Evolutionary conservation across 2,329 filamentous ascomycete genomes (phyloP), one percentile per base, ranked within the genome.

Genomic region (Meredithiella fracta): DNA sequence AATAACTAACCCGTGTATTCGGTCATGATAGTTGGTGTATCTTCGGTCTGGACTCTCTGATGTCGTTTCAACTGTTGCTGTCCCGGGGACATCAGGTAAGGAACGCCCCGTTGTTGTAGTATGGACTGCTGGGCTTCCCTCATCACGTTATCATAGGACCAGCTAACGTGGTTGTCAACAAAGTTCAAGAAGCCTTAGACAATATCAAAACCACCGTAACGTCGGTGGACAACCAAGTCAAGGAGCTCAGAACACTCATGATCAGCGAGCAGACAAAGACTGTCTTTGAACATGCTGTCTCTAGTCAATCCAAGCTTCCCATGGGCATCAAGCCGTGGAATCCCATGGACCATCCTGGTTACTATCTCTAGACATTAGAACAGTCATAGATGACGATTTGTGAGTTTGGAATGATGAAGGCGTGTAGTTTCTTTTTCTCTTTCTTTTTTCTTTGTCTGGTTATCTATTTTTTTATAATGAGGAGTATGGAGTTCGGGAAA

Each of bases 301-400:
- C 74, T 62, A 81, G 79, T 61, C 72, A 72, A 17, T 68, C 73
- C 54, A 71, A 74, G 40, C 75, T 80, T 47, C 74, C 77, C 0
- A 70, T 72, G 53, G 76, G 73, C 3, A 80, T 83, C 60, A 76
- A 72, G 61, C 72, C 74, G 1, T 83, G 80, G 80, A 72, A 70
- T 51, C 72, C 77, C 20, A 73, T 70, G 55, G 76, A 83, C 37
- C 71, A 82, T 56, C 77, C 80, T 1, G 71, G 78, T 59, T 83
- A 79, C 78, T 72, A 58, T 55, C 53, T 58, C 25, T 47, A 58
- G 52, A 31, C 25, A n/a, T n/a, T 15, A 7, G 2, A 34, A 20
- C 49, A 51, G 49, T 37, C n/a, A 37, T 29, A 11, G 29, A 5
- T 5, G 29, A 5, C 29, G 49, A 31, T 34, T 5, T n/a, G 22